Conservation (phyloP, 176 grass and related monocot genomes). For the Metroxylon sagu region DNA sequence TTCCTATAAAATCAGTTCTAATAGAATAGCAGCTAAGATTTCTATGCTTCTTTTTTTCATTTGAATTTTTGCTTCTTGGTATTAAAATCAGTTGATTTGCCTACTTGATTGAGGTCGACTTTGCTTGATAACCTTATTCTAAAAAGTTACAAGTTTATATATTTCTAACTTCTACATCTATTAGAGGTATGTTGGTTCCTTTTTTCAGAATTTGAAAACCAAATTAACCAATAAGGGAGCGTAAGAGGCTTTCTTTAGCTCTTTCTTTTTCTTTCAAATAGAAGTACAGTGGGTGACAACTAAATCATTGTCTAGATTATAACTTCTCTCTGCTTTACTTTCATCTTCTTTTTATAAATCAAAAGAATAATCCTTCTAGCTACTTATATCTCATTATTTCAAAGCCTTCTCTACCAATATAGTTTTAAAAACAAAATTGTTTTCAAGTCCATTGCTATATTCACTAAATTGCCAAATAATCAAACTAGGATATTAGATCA, state of each 20-base stretch:
- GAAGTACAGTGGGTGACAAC: conserved; percentile 28
- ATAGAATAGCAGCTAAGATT: conserved; percentile 40
- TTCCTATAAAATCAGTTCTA: too few species aligned
- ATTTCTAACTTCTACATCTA: conserved; percentile 33
- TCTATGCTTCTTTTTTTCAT: conserved; percentile 40
- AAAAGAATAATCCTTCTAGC: conserved; percentile 24
- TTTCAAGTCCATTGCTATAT: conserved; percentile 27
- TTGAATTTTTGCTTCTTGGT: conserved; percentile 44
- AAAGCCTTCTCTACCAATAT: conserved; percentile 34
- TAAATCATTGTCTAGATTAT: conserved; percentile 21
- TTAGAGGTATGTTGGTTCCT: conserved; percentile 35
- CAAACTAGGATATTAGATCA: too few species aligned
- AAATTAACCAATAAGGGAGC: conserved; percentile 25
- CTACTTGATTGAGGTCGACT: conserved; percentile 17
- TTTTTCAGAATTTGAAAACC: conserved; percentile 32
- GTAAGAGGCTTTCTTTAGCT: conserved; percentile 13
- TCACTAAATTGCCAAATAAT: conserved; percentile 25
- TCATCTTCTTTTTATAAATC: conserved; percentile 50
- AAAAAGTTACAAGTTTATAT: conserved; percentile 27
- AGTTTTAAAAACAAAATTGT: conserved; percentile 39
- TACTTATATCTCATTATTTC: conserved; percentile 37
- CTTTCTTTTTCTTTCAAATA: conserved; percentile 40
- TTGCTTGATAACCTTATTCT: conserved; percentile 30
- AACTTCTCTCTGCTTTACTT: not conserved
- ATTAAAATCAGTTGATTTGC: conserved; percentile 39